Evolutionary conservation across 179 eudicot genomes (phyloP).

Genomic region (Silene noctiflora): DNA sequence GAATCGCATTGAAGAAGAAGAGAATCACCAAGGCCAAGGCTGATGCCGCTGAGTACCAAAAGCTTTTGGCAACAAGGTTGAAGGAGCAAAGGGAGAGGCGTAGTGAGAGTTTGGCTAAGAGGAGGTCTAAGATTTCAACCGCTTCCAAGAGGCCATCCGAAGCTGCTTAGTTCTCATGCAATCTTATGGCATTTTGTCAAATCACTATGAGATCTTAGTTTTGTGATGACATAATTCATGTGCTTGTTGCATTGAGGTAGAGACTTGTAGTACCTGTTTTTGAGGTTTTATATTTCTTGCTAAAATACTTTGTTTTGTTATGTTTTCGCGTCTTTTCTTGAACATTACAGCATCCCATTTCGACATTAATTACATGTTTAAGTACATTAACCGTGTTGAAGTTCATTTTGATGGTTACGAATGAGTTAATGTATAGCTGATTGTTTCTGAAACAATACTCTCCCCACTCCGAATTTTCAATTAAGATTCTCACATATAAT

Average conservation of each 20-base stretch:
- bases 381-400: neutral
- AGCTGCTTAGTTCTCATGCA: conserved; percentile 31
- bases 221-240: neutral
- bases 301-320: conserved; percentile 11
- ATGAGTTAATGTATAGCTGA: too few relatives aligned
- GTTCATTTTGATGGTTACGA: too few relatives aligned
- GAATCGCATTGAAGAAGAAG: conserved; percentile 60
- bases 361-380: neutral
- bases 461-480: too few relatives aligned
- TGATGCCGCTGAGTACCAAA: conserved; percentile 85
- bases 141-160: conserved; percentile 56
- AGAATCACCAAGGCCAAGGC: conserved; percentile 54
- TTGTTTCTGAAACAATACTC: too few relatives aligned
- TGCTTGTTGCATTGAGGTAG: neutral
- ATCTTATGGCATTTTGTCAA: neutral
- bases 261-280: conserved; percentile 6
- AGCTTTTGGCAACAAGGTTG: conserved; percentile 74
- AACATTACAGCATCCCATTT: neutral
- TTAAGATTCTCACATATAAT: too few relatives aligned
- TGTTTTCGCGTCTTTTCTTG: neutral
- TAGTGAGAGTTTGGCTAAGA: conserved; percentile 88
- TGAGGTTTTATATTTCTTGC: neutral
- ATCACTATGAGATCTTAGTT: neutral
- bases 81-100: conserved; percentile 81
- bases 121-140: conserved; percentile 74